Base-by-base conservation (phyloP, 2,329 filamentous ascomycete genomes). In the Cryphonectria parasitica region DNA sequence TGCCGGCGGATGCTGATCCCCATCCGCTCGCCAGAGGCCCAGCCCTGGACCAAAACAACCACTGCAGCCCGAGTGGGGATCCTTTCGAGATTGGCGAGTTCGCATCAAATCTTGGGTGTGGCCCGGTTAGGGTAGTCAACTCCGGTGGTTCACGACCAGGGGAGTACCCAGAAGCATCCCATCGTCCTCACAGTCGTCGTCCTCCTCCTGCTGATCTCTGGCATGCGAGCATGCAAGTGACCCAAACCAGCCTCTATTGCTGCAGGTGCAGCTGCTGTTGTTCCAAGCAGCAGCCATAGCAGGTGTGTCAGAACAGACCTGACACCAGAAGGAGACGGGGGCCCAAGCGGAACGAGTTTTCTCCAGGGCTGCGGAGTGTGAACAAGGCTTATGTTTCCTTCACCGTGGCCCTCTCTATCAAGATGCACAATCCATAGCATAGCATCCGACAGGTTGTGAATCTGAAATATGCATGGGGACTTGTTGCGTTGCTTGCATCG, bases 1-100 rank as follows among this genome's bases (percentile, higher is more conserved):
- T 58, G 54, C 54, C 54, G 54, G 54, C 31, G 25, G 54, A 31
- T 58, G 54, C 25, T 28, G 54, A 58, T n/a, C 28, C 31, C 60
- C 31, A 25, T 41, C 36, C 31, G 31, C 61, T 17, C 34, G 34
- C 36, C 36, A 63, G 8, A 34, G 10, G 11, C 15, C 25, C 61
- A 39, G n/a, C 36, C 36, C 52, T 56, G 25, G 25, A 25, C 3
- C 31, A 19, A 39, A 39, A n/a, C 17, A 49, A 22, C 45, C 7
- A 49, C 39, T 63, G 39, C 61, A 63, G 39, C 54, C 54, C 54
- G 28, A 58, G 61, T 49, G 43, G 25, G 34, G 41, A 63, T 45
- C 61, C 39, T 63, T 28, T 70, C 34, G 69, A 71, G 69, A 71
- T 71, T 71, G 69, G 66, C 69, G 69, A 71, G 69, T 63, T 71